Evolutionary conservation across 2,329 filamentous ascomycete species (phyloP).

Genomic region (Claviceps sp.): DNA sequence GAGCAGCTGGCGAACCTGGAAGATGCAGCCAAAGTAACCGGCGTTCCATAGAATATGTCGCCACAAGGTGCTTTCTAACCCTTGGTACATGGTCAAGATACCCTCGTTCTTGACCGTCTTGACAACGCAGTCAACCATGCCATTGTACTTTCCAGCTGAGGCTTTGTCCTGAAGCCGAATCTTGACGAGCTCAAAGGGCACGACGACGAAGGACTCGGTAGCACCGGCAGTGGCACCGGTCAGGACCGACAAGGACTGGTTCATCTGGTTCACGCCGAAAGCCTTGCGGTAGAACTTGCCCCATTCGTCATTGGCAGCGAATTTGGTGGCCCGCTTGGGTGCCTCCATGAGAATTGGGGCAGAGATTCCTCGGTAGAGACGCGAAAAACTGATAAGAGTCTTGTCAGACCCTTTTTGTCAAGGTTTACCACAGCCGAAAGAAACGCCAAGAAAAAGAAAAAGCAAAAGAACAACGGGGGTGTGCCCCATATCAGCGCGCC

Average conservation of each 20-base stretch:
- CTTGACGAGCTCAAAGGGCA: slow-evolving; percentile 97
- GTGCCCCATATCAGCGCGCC: slow-evolving; percentile 11
- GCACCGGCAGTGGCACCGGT: slow-evolving; percentile 92
- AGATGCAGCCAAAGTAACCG: slow-evolving; percentile 96
- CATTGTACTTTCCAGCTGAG: slow-evolving; percentile 75
- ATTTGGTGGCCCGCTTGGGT: slow-evolving; percentile 88
- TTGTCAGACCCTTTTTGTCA: not conserved
- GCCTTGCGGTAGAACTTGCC: slow-evolving; percentile 81
- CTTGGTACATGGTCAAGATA: slow-evolving; percentile 82
- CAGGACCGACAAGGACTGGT: slow-evolving; percentile 77
- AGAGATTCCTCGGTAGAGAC: slow-evolving; percentile 88
- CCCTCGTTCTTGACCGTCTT: slow-evolving; percentile 82
- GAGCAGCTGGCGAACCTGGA: slow-evolving; percentile 79
- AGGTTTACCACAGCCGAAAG: not conserved
- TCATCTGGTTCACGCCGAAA: slow-evolving; percentile 81
- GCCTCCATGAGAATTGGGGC: slow-evolving; percentile 98
- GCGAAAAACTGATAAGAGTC: slow-evolving; percentile 49
- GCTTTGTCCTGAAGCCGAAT: slow-evolving; percentile 95
- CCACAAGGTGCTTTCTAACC: slow-evolving; percentile 93
- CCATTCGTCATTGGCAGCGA: slow-evolving; percentile 98
- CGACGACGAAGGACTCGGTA: slow-evolving; percentile 91
- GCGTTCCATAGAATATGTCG: slow-evolving; percentile 82
- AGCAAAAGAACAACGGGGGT: not conserved
- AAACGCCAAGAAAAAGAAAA: not conserved
- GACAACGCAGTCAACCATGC: slow-evolving; percentile 64